Evolutionary conservation across 768 basidiomycete species (phyloP).

Genomic region (Porphyrellus cyaneotinctus): DNA sequence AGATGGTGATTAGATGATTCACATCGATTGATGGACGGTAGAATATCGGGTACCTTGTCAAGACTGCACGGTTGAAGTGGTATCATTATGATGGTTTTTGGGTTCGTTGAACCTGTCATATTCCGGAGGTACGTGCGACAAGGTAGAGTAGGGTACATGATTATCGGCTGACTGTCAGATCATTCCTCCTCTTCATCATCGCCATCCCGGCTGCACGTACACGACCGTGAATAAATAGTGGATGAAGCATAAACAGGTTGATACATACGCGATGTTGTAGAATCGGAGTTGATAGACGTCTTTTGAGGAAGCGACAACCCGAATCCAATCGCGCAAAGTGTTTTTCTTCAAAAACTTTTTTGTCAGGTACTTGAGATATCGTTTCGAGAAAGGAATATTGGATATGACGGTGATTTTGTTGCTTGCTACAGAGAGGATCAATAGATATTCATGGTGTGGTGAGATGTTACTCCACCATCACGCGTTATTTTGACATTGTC

Average conservation of each 20-base stretch:
- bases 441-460: background rate
- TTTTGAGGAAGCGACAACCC: constrained; percentile 92
- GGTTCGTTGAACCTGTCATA: constrained; percentile 8
- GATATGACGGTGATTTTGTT: constrained; percentile 83
- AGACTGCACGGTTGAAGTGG: background rate
- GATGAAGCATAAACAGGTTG: background rate
- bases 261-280: constrained; percentile 84
- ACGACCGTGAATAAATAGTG: background rate
- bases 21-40: background rate
- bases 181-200: constrained; percentile 56
- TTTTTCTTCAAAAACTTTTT: constrained; percentile 99
- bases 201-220: constrained; percentile 37
- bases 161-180: constrained; percentile 2
- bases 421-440: constrained; percentile 45
- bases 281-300: constrained; percentile 92
- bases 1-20: constrained; percentile 19
- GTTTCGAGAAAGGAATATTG: constrained; percentile 89
- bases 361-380: constrained; percentile 97
- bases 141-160: constrained; percentile 2
- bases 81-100: background rate
- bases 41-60: background rate
- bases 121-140: background rate
- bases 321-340: constrained; percentile 92
- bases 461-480: constrained; percentile 55
- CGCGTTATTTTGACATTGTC: constrained; percentile 84